Base-by-base conservation (phyloP, 768 basidiomycete genomes). In the Gymnopilus dilepis region DNA sequence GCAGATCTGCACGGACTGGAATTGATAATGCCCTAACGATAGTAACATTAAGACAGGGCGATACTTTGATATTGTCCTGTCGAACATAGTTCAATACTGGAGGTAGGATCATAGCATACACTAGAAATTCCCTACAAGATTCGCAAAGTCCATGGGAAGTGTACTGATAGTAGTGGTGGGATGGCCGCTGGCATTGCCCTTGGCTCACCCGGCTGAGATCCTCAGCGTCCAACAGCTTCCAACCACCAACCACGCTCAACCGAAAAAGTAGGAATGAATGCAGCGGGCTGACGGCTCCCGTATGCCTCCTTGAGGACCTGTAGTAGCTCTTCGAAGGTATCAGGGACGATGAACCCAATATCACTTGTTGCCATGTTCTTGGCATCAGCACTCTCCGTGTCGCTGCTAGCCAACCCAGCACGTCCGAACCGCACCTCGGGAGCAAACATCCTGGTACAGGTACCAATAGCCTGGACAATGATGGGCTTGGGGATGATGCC, bases 371-470 rank as follows among this genome's bases (percentile, higher is more conserved):
- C 94, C 51, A 76, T 77, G 83, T 99, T 99, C 91, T 99, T 99
- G 69, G 97, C 91, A 70, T 98, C 96, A 34, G 97, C 97, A 3
- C 97, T 99, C 84, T 99, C 97, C 74, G 91, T 76, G 67, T 95
- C 95, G 65, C 94, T 95, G 84, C 99, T 97, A 63, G 97, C 97
- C 91, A 99, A 91, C 22, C 97, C 97, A 51, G 97, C 97, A 79
- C 99, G 97, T 19, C 97, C 97, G 78, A 99, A 99, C 80, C 99
- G 97, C 53, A 99, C 97, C 77, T 98, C 97, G 50, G 97, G 97
- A 41, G 95, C 84, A 82, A 99, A 99, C 97, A 99, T 99, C 88
- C 97, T 97, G 70, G 97, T 97, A 76, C 97, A 99, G 42, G 97
- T 99, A 63, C 97, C 97, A 69, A 99, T 99, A 37, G 97, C 95